A percentile compares a stretch with the other conserved stretches of the same genome.
Conservation (phyloP, 495 filamentous ascomycete genomes). For the Podospora conica region DNA sequence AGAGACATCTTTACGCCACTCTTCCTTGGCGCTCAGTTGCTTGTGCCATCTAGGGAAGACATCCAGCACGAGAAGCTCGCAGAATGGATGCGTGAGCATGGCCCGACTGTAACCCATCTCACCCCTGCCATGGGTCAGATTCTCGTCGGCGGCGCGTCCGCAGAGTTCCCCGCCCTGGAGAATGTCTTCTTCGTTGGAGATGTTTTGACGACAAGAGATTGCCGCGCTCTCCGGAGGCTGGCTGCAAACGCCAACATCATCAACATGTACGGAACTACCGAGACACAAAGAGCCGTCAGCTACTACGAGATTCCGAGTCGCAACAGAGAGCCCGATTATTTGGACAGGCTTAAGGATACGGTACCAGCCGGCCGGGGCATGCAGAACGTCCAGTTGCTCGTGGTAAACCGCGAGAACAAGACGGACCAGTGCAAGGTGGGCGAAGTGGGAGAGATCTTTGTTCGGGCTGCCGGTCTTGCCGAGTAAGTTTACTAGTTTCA, state of each 20-base stretch:
- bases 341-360: constrained; percentile 68
- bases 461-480: constrained; percentile 82
- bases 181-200: constrained; percentile 93
- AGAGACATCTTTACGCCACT: constrained; percentile 92
- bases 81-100: constrained; percentile 81
- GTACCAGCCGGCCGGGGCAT: constrained; percentile 88
- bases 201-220: constrained; percentile 81
- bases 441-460: constrained; percentile 81
- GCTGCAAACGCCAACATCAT: constrained; percentile 75
- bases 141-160: constrained; percentile 75
- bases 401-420: constrained; percentile 74
- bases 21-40: constrained; percentile 74
- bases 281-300: constrained; percentile 80
- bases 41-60: constrained; percentile 77
- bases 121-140: constrained; percentile 98
- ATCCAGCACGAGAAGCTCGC: constrained; percentile 85
- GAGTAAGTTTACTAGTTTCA: constrained; percentile 40
- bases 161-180: constrained; percentile 69
- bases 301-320: constrained; percentile 79
- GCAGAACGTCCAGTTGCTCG: constrained; percentile 86
- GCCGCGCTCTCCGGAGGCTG: constrained; percentile 67
- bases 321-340: constrained; percentile 56
- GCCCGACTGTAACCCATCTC: constrained; percentile 79
- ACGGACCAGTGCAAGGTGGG: constrained; percentile 70
- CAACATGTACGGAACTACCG: constrained; percentile 91